Evolutionary conservation across 768 basidiomycete genomes (phyloP).

Genomic region (Paxillus involutus): DNA sequence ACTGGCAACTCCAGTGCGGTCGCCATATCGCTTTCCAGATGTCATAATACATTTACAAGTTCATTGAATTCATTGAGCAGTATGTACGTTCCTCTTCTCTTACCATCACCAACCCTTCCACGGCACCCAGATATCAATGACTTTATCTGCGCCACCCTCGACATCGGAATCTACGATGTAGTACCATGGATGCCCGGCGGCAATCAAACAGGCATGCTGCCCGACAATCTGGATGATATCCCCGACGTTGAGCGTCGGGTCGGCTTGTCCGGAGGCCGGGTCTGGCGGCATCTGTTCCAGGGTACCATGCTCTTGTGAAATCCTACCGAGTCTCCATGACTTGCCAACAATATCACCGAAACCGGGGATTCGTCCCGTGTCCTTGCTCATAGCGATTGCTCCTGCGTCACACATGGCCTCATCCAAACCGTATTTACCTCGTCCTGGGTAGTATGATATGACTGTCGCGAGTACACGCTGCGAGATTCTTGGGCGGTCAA

Average conservation of each 20-base stretch:
- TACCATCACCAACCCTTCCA: constrained; percentile 82
- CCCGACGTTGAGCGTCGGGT: constrained; percentile 48
- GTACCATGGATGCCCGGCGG: constrained; percentile 81
- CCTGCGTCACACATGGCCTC: constrained; percentile 86
- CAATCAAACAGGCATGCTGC: constrained; percentile 83
- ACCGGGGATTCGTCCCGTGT: constrained; percentile 69
- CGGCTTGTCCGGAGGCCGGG: constrained; percentile 4
- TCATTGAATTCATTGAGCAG: neutral
- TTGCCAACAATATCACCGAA: constrained; percentile 72
- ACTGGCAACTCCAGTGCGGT: too few species aligned
- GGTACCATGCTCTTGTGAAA: constrained; percentile 81
- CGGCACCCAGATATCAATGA: constrained; percentile 84
- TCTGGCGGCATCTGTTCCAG: constrained; percentile 40
- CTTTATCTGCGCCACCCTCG: constrained; percentile 44
- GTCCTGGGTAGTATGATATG: constrained; percentile 75
- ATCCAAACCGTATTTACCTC: constrained; percentile 59
- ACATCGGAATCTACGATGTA: constrained; percentile 74
- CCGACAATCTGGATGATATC: constrained; percentile 71
- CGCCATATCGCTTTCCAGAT: neutral
- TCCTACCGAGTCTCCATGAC: constrained; percentile 61
- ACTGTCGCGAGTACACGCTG: constrained; percentile 72
- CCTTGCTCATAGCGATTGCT: constrained; percentile 85
- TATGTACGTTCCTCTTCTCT: neutral
- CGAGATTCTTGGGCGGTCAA: constrained; percentile 55
- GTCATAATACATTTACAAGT: too few species aligned